These are phyloP conservation scores for Ogataea nonfermentans DNA, from an alignment of 805 yeast genomes.

Conservation along the genomic window DNA sequence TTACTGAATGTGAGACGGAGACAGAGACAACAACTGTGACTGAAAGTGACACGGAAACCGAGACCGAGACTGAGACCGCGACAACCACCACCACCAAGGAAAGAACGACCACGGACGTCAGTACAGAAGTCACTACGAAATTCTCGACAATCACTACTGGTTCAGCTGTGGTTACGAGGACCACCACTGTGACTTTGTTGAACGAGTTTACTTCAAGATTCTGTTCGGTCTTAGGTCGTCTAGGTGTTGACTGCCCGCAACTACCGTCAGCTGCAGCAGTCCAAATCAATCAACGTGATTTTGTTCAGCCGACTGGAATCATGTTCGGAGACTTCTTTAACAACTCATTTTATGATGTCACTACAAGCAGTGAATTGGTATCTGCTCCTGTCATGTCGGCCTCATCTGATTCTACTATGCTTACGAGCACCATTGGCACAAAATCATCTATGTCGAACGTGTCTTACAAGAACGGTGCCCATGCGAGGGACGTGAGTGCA, in stretches of 20 bases:
- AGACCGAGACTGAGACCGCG: constrained; percentile 11
- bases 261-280: constrained; percentile 5
- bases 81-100: constrained; percentile 11
- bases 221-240: constrained; percentile 18
- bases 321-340: not conserved
- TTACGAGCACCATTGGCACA: constrained; percentile 1
- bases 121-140: constrained; percentile 13
- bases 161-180: constrained; percentile 10
- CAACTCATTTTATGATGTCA: not conserved
- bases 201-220: constrained; percentile 21
- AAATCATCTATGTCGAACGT: constrained; percentile 5
- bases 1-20: constrained; percentile 16
- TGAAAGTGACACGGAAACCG: constrained; percentile 12
- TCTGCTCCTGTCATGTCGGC: not conserved
- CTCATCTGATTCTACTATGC: not conserved
- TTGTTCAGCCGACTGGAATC: constrained; percentile 7
- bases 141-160: constrained; percentile 12
- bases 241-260: constrained; percentile 21
- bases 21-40: constrained; percentile 16
- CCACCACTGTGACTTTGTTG: constrained; percentile 14
- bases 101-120: constrained; percentile 5
- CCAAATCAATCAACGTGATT: constrained; percentile 12
- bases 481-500: not conserved
- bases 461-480: constrained; percentile 14
- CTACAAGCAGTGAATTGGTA: not conserved